Evolutionary conservation across 177 flowering plant species (phyloP).

Genomic region (Tripterygium wilfordii): DNA sequence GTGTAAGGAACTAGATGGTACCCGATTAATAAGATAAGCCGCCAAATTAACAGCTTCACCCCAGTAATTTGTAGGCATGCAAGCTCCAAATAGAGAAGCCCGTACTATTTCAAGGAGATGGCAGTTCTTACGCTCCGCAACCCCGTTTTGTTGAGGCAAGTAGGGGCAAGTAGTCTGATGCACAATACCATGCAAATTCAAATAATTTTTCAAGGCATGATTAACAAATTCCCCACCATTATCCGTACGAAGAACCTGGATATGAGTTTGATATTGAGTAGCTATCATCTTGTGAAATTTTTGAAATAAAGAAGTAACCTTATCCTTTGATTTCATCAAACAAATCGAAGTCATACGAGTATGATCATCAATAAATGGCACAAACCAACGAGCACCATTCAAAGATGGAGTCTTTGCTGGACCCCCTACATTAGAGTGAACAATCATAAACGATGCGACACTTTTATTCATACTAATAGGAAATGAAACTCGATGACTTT

Average conservation of each 20-base stretch:
- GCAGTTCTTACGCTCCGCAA: constrained; percentile 11
- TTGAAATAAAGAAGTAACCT: constrained; percentile 7
- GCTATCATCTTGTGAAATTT: constrained; percentile 6
- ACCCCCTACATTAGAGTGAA: constrained; percentile 10
- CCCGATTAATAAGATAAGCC: constrained; percentile 8
- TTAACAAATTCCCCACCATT: constrained; percentile 5
- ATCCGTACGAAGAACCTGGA: constrained; percentile 8
- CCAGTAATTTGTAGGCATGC: constrained; percentile 11
- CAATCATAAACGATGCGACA: constrained; percentile 5
- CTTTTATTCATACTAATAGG: constrained; percentile 7
- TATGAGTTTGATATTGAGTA: constrained; percentile 3
- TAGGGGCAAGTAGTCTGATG: constrained; percentile 13
- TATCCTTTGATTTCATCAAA: constrained; percentile 8
- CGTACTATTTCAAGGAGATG: constrained; percentile 18
- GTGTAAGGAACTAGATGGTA: constrained; percentile 1
- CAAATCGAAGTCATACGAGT: constrained; percentile 11
- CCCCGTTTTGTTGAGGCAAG: constrained; percentile 12
- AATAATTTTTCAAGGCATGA: neutral
- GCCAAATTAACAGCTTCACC: constrained; percentile 7
- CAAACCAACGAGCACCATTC: constrained; percentile 1
- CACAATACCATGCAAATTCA: constrained; percentile 5
- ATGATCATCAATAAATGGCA: constrained; percentile 18
- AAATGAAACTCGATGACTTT: constrained; percentile 6
- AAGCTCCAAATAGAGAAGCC: constrained; percentile 7
- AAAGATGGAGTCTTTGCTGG: neutral